Evolutionary conservation across 1,139 yeast genomes (phyloP).

Genomic region (Sugiyamaella sp.): DNA sequence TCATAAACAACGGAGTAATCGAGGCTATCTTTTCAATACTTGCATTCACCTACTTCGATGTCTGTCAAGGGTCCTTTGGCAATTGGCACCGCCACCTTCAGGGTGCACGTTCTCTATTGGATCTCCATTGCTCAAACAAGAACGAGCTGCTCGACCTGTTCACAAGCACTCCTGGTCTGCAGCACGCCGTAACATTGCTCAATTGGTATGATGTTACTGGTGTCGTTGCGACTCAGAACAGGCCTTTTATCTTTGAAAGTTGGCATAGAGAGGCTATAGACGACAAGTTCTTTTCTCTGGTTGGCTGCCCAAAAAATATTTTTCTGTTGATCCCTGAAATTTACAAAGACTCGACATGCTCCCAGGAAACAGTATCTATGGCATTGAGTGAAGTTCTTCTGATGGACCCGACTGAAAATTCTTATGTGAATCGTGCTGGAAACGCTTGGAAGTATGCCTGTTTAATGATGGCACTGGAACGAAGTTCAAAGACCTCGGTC

Average conservation of each 20-base stretch:
- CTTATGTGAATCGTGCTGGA: conserved; percentile 18
- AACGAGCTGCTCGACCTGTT: conserved; percentile 21
- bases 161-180: conserved; percentile 29
- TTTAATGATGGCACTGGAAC: conserved; percentile 25
- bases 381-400: conserved; percentile 22
- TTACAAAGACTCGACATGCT: conserved; percentile 14
- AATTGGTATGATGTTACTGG: conserved; percentile 34
- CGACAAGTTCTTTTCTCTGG: conserved; percentile 27
- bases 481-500: conserved; percentile 1
- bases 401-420: conserved; percentile 17
- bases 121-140: conserved; percentile 28
- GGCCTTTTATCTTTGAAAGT: conserved; percentile 29
- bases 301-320: conserved; percentile 29
- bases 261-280: conserved; percentile 33
- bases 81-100: conserved; percentile 29
- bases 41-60: conserved; percentile 33
- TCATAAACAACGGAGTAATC: conserved; percentile 26
- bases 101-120: conserved; percentile 31
- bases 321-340: conserved; percentile 25
- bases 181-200: conserved; percentile 31
- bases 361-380: conserved; percentile 9
- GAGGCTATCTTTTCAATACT: conserved; percentile 33
- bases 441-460: conserved; percentile 30
- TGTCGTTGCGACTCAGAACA: conserved; percentile 25
- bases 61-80: conserved; percentile 32